These are phyloP conservation scores for Yamadazyma nakazawae DNA, from an alignment of 805 yeast genomes.

Conservation along the genomic window DNA sequence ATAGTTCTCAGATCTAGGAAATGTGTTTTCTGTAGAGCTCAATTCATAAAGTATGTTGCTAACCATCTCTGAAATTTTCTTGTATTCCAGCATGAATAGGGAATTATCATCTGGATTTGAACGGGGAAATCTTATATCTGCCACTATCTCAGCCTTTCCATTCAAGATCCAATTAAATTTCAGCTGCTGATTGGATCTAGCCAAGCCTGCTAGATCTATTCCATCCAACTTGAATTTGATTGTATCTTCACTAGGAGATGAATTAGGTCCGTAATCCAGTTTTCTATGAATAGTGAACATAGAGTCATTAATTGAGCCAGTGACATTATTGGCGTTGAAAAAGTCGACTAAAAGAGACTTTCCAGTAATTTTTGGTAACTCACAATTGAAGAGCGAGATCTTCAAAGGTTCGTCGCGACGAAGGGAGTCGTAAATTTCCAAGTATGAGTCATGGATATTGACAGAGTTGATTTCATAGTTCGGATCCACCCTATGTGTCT, in stretches of 20 bases:
- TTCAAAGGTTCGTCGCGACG: conserved; percentile 32
- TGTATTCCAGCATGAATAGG: conserved; percentile 18
- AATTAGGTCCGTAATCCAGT: conserved; percentile 42
- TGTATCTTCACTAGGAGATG: conserved; percentile 25
- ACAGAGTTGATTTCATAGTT: conserved; percentile 35
- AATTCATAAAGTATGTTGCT: conserved; percentile 27
- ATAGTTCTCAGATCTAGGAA: conserved; percentile 1
- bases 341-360: conserved; percentile 61
- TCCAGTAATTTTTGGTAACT: conserved; percentile 57
- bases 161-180: conserved; percentile 70
- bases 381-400: conserved; percentile 62
- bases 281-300: conserved; percentile 75
- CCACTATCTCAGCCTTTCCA: conserved; percentile 66
- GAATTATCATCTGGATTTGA: conserved; percentile 26
- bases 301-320: conserved; percentile 73
- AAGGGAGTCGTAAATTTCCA: conserved; percentile 34
- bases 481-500: conserved; percentile 22
- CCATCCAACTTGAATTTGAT: conserved; percentile 42
- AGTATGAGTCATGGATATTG: conserved; percentile 50
- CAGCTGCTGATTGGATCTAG: conserved; percentile 29
- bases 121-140: conserved; percentile 70
- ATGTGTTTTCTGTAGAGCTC: conserved; percentile 14
- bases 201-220: conserved; percentile 33
- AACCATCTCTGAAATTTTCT: conserved; percentile 23
- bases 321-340: conserved; percentile 64